Conservation (phyloP, 2,329 filamentous ascomycete genomes). For the Penicillium sp. region DNA sequence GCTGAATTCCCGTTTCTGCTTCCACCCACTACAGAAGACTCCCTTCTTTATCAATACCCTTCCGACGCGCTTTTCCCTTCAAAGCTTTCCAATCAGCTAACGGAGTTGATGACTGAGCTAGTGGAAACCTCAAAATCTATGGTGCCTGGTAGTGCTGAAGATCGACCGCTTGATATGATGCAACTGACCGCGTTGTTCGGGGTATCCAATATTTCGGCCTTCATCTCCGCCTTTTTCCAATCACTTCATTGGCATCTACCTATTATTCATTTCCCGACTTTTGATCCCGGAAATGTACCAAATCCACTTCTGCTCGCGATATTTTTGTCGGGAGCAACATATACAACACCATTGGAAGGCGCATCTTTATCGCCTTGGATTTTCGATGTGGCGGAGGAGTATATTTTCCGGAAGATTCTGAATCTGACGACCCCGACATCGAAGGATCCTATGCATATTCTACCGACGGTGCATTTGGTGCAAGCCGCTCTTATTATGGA, state of each 20-base stretch:
- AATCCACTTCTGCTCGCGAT: slow-evolving; percentile 29
- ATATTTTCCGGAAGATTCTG: slow-evolving; percentile 29
- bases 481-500: slow-evolving; percentile 33
- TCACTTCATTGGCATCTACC: slow-evolving; percentile 35
- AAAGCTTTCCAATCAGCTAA: slow-evolving; percentile 26
- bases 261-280: slow-evolving; percentile 33
- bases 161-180: slow-evolving; percentile 13
- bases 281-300: slow-evolving; percentile 27
- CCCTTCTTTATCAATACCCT: slow-evolving; percentile 15
- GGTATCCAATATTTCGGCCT: slow-evolving; percentile 27
- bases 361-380: slow-evolving; percentile 19
- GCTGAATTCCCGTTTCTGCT: slow-evolving; percentile 14
- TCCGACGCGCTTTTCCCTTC: slow-evolving; percentile 20
- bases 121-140: slow-evolving; percentile 32
- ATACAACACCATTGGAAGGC: slow-evolving; percentile 22
- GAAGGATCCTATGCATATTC: slow-evolving; percentile 5
- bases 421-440: slow-evolving; percentile 17
- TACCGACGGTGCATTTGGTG: slow-evolving; percentile 24
- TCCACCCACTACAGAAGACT: slow-evolving; percentile 13
- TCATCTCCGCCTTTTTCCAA: slow-evolving; percentile 31
- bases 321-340: slow-evolving; percentile 29
- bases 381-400: slow-evolving; percentile 31
- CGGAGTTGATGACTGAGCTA: slow-evolving; percentile 26
- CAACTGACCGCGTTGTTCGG: slow-evolving; percentile 25
- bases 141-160: slow-evolving; percentile 1